Percentiles rank a stretch among this genome's conserved stretches.
These are phyloP conservation scores for Talaromyces trachyspermus DNA, from an alignment of 495 filamentous ascomycete species.

Conservation along the genomic window DNA sequence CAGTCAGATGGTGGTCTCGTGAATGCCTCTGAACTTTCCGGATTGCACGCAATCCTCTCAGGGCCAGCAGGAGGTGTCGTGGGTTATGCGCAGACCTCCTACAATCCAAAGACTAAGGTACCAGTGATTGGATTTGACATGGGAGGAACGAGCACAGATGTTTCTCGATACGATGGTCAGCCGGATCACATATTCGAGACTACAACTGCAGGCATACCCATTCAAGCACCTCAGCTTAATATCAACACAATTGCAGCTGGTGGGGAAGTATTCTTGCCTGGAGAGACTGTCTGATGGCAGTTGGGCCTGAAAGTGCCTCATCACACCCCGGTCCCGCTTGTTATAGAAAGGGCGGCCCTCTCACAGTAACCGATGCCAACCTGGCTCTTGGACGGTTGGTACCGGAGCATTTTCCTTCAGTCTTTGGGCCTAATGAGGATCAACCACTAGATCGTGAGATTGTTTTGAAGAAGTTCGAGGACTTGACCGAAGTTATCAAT, in stretches of 20 bases:
- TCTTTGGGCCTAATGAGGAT: slow-evolving; percentile 88
- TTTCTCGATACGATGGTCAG: slow-evolving; percentile 85
- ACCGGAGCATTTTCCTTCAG: slow-evolving; percentile 94
- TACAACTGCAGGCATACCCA: slow-evolving; percentile 89
- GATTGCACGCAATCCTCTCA: slow-evolving; percentile 51
- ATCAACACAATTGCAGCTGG: slow-evolving; percentile 98
- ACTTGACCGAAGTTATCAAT: slow-evolving; percentile 55
- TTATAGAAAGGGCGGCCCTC: slow-evolving; percentile 87
- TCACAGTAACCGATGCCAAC: slow-evolving; percentile 96
- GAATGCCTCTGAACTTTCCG: slow-evolving; percentile 47
- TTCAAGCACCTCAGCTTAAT: slow-evolving; percentile 91
- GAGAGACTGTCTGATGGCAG: slow-evolving; percentile 87
- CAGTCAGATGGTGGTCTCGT: slow-evolving; percentile 50
- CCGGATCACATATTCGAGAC: slow-evolving; percentile 98
- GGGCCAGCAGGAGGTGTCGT: slow-evolving; percentile 71
- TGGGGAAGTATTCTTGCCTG: slow-evolving; percentile 86
- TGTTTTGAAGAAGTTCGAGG: slow-evolving; percentile 66
- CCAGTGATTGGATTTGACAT: slow-evolving; percentile 96
- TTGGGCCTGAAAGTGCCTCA: slow-evolving; percentile 87
- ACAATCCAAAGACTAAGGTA: slow-evolving; percentile 76
- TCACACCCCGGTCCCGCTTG: slow-evolving; percentile 93
- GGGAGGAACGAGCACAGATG: slow-evolving; percentile 92
- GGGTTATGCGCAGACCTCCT: slow-evolving; percentile 89
- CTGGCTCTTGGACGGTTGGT: slow-evolving; percentile 81
- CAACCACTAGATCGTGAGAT: slow-evolving; percentile 75